phyloP scores from a whole-genome alignment of 306 rosid species.

The Dalbergia cochinchinensis region DNA sequence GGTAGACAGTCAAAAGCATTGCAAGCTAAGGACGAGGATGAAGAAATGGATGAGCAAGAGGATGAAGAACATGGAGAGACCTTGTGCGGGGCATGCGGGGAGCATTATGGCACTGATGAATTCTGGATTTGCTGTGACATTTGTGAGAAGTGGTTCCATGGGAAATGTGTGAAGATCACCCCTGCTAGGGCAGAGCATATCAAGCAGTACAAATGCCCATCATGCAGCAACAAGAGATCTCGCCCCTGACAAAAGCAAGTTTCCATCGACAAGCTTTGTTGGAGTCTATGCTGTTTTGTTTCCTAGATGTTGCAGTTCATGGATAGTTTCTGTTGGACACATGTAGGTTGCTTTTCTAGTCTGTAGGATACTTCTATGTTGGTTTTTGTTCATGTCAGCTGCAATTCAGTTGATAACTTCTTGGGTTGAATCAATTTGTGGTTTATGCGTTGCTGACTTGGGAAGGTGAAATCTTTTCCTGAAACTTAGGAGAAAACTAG shows the following conservation, averaged over 20 bases:
- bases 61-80: slow-evolving; percentile 94
- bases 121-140: slow-evolving; percentile 97
- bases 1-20: slow-evolving; percentile 56
- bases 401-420: slow-evolving; percentile 50
- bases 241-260: slow-evolving; percentile 57
- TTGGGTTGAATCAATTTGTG: slow-evolving; percentile 46
- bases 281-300: slow-evolving; percentile 45
- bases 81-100: slow-evolving; percentile 91
- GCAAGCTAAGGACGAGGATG: slow-evolving; percentile 69
- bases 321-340: slow-evolving; percentile 48
- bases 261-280: slow-evolving; percentile 34
- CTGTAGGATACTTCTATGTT: slow-evolving; percentile 48
- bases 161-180: slow-evolving; percentile 93
- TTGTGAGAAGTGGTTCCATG: slow-evolving; percentile 95
- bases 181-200: slow-evolving; percentile 94
- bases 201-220: slow-evolving; percentile 96
- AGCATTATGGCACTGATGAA: slow-evolving; percentile 82
- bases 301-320: slow-evolving; percentile 47
- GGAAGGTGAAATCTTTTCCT: slow-evolving; percentile 48
- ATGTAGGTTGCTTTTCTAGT: slow-evolving; percentile 52
- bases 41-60: slow-evolving; percentile 73
- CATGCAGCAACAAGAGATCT: slow-evolving; percentile 90
- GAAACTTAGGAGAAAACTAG: slow-evolving; percentile 41
- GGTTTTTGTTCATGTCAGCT: slow-evolving; percentile 45
- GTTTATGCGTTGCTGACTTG: slow-evolving; percentile 43